A percentile compares a stretch with the other conserved stretches of the same genome.
Conservation (phyloP, 2,329 filamentous ascomycete species). For the Cladophialophora immunda region DNA sequence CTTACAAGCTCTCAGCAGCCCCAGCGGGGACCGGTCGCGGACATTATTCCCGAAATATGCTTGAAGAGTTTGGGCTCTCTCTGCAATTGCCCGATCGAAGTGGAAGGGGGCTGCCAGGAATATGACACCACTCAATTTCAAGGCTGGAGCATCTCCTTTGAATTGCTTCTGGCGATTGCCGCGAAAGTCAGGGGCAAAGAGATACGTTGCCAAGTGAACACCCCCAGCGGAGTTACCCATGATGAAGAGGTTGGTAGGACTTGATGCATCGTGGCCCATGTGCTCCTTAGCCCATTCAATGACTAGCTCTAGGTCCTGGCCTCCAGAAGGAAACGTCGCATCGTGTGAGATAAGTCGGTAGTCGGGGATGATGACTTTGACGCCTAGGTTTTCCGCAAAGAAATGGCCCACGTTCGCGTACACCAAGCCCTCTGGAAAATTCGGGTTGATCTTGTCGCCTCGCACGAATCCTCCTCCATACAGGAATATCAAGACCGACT, state of each 20-base stretch:
- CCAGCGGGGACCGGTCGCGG: slow-evolving; percentile 13
- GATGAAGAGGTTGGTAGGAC: slow-evolving; percentile 47
- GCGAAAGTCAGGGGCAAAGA: slow-evolving; percentile 41
- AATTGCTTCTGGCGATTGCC: slow-evolving; percentile 1
- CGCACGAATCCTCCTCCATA: slow-evolving; percentile 52
- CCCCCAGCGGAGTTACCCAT: slow-evolving; percentile 55
- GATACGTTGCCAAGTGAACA: slow-evolving; percentile 50
- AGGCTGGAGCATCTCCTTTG: background rate
- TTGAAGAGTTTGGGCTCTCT: slow-evolving; percentile 15
- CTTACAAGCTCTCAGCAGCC: slow-evolving; percentile 28
- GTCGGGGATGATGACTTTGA: slow-evolving; percentile 50
- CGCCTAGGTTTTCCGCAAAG: slow-evolving; percentile 49
- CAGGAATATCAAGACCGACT: slow-evolving; percentile 53
- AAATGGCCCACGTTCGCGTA: slow-evolving; percentile 52
- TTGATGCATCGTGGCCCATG: slow-evolving; percentile 38
- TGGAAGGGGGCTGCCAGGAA: slow-evolving; percentile 16
- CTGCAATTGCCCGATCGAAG: slow-evolving; percentile 7
- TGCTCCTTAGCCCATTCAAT: slow-evolving; percentile 47
- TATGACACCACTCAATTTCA: slow-evolving; percentile 4
- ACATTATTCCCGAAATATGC: slow-evolving; percentile 29
- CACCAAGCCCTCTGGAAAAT: slow-evolving; percentile 40
- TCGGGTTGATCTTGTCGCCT: slow-evolving; percentile 46
- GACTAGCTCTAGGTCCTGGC: slow-evolving; percentile 49
- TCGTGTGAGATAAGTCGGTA: slow-evolving; percentile 52
- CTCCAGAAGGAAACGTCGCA: slow-evolving; percentile 53